A percentile compares a stretch with the other conserved stretches of the same genome.
phyloP scores from a whole-genome alignment of 768 basidiomycete species.

The Aureoboletus auriporus region DNA sequence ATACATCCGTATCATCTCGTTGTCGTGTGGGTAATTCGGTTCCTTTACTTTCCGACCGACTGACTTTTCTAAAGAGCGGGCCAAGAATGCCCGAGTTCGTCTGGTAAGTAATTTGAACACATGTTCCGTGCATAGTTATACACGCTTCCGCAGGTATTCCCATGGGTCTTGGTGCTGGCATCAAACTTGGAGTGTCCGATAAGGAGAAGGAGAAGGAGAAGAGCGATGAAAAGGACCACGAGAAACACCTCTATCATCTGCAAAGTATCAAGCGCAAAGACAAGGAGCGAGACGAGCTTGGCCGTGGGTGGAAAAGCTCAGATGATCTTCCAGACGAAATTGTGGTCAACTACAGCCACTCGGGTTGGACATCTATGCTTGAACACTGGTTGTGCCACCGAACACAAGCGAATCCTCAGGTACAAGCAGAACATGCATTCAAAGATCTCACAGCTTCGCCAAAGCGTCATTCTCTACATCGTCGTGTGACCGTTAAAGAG shows the following conservation, averaged over 20 bases:
- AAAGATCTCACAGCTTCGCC: slow-evolving; percentile 37
- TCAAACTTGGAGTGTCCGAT: slow-evolving; percentile 61
- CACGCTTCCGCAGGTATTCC: slow-evolving; percentile 54
- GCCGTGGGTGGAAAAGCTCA: slow-evolving; percentile 31
- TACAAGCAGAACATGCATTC: slow-evolving; percentile 13
- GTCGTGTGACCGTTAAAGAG: slow-evolving; percentile 40
- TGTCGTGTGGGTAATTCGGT: slow-evolving; percentile 54
- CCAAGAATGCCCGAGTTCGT: slow-evolving; percentile 79
- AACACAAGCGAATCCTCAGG: slow-evolving; percentile 22
- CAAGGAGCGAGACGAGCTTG: slow-evolving; percentile 34
- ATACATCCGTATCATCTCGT: slow-evolving; percentile 74
- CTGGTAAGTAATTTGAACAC: slow-evolving; percentile 40
- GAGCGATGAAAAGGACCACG: slow-evolving; percentile 29
- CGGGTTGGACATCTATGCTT: slow-evolving; percentile 72
- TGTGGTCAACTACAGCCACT: slow-evolving; percentile 27
- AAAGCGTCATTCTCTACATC: slow-evolving; percentile 41
- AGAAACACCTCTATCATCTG: slow-evolving; percentile 27
- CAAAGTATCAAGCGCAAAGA: slow-evolving; percentile 33
- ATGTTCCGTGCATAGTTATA: not conserved
- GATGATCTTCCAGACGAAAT: slow-evolving; percentile 35
- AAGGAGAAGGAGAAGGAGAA: slow-evolving; percentile 34
- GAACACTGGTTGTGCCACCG: slow-evolving; percentile 66
- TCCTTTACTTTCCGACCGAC: slow-evolving; percentile 1
- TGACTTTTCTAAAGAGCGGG: slow-evolving; percentile 46
- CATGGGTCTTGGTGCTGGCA: slow-evolving; percentile 72